phyloP scores from a whole-genome alignment of 257 asterid species.

The Solanum clarkiae region DNA sequence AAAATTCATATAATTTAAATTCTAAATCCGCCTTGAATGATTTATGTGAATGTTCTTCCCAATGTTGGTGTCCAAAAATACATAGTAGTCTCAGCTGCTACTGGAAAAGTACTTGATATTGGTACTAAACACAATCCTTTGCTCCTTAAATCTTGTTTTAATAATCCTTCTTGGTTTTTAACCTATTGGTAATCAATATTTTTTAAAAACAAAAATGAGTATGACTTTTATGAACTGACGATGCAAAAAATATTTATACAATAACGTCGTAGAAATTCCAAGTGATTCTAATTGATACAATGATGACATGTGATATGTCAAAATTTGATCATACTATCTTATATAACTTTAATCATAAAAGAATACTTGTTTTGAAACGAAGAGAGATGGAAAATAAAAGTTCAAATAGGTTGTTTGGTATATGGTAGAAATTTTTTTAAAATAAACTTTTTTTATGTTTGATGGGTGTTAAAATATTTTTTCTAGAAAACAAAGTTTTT shows the following conservation, averaged over 20 bases:
- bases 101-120: slow-evolving; percentile 62
- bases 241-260: neutral
- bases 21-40: neutral
- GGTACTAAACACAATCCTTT: slow-evolving; percentile 80
- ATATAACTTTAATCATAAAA: no score
- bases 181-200: neutral
- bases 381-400: no score
- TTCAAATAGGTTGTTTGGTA: no score
- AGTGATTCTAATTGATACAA: no score
- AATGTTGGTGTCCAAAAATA: slow-evolving; percentile 70
- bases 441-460: no score
- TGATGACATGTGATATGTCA: no score
- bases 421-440: no score
- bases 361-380: no score
- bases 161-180: slow-evolving; percentile 22
- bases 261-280: no score
- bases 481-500: no score
- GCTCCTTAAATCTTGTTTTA: slow-evolving; percentile 38
- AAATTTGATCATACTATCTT: no score
- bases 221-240: neutral
- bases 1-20: neutral
- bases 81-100: slow-evolving; percentile 40
- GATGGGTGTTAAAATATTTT: no score
- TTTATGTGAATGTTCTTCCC: slow-evolving; percentile 26
- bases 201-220: neutral